These are phyloP conservation scores for Echeveria elegans DNA, from an alignment of 164 flowering plant genomes.

Conservation along the genomic window DNA sequence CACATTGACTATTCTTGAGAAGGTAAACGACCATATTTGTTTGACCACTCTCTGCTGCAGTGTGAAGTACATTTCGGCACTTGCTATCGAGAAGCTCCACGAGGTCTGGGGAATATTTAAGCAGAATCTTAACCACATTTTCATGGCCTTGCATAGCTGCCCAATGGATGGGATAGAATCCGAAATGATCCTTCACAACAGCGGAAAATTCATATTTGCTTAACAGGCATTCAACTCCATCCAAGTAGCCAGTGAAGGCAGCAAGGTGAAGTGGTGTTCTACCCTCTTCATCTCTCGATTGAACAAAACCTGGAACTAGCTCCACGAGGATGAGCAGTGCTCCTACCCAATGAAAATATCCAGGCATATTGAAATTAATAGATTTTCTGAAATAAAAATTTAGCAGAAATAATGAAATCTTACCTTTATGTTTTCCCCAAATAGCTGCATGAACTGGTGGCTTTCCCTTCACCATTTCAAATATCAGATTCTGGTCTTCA, in stretches of 20 bases:
- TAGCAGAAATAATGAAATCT: not conserved
- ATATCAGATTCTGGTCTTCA: not conserved
- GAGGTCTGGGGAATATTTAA: not conserved
- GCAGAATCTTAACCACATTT: not conserved
- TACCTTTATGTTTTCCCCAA: conserved; percentile 1
- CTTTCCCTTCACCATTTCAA: conserved; percentile 3
- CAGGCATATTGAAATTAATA: not conserved
- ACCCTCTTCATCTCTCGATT: conserved; percentile 6
- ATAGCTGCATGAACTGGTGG: conserved; percentile 9
- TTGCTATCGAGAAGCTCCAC: conserved; percentile 3
- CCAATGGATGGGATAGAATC: conserved; percentile 1
- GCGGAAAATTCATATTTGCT: not conserved
- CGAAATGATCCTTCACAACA: not conserved
- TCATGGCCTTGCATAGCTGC: conserved; percentile 7
- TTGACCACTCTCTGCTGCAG: conserved; percentile 6
- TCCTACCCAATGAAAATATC: not conserved
- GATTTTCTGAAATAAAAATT: not conserved
- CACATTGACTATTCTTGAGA: not conserved
- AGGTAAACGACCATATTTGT: conserved; percentile 8
- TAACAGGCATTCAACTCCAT: conserved; percentile 9
- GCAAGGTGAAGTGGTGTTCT: conserved; percentile 21
- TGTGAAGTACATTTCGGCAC: conserved; percentile 9
- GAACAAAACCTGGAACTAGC: not conserved
- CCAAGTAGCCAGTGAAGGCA: conserved; percentile 4
- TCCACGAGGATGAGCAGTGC: not conserved